Base-by-base conservation (phyloP, 2,329 filamentous ascomycete species). In the Penicillium sp. region DNA sequence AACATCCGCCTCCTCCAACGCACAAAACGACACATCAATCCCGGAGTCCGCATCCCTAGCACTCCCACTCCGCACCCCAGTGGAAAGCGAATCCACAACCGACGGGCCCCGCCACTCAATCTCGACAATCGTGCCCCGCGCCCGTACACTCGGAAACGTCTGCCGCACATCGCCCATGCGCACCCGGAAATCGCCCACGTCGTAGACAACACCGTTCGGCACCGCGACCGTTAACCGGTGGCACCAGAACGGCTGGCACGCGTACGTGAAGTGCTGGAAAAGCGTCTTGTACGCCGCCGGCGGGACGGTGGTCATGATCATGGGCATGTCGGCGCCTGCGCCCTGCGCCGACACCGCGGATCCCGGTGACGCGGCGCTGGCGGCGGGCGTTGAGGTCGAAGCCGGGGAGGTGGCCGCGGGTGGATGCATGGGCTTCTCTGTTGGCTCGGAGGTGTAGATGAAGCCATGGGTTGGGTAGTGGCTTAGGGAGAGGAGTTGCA, bases 111-210 rank as follows among this genome's bases (percentile, higher is more conserved):
- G 66, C 73, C 76, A 80, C 59, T 79, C 76, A 35, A 80, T 73
- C 63, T 80, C 78, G n/a, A 79, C 71, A n/a, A 79, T 70, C 2
- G 76, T 76, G 0, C 78, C 78, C n/a, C 76, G 75, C 10, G 73
- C 62, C 17, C 76, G 67, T 8, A 65, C 74, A 25, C 66, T 67
- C 14, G 77, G 77, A 39, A 70, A 69, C 37, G 72, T 76, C 64
- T 79, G 78, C 4, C 75, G 72, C 55, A 80, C 73, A 38, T 80
- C 78, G 12, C 77, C 78, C 10, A 80, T 54, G 1, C 78, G 71
- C 12, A 80, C 71, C 6, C 75, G 71, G 64, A 79, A 80, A 53
- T 79, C 77, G 7, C 73, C 76, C 5, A 79, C 66, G 38, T 79
- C 77, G 52, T 77, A 80, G 51, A 74, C 72, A 4, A 71, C 63